Evolutionary conservation across 768 basidiomycete species (phyloP).

Genomic region (Trametes cubensis): DNA sequence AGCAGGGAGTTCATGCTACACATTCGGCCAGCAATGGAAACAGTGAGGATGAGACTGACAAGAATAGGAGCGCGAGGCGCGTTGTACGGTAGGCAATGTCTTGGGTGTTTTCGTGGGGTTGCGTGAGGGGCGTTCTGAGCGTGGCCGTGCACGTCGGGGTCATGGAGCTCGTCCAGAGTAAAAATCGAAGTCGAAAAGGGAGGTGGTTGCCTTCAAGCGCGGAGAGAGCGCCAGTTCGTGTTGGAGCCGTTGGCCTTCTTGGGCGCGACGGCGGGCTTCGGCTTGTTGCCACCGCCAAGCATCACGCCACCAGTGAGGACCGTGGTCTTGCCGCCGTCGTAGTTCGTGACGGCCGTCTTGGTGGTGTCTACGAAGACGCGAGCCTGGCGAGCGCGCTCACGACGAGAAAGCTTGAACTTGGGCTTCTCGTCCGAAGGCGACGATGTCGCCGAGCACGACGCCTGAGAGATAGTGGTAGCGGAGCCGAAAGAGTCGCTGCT

Average conservation of each 20-base stretch:
- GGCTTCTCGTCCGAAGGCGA: constrained; percentile 35
- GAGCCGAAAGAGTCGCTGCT: constrained; percentile 46
- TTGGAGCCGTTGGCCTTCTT: constrained; percentile 28
- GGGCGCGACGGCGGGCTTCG: constrained; percentile 34
- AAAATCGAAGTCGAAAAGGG: constrained; percentile 21
- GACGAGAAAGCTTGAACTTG: constrained; percentile 56
- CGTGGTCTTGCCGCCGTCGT: constrained; percentile 87
- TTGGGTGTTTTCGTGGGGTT: constrained; percentile 25
- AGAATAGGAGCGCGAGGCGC: constrained; percentile 21
- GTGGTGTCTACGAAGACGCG: constrained; percentile 74
- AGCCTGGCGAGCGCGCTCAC: constrained; percentile 68
- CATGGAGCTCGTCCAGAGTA: constrained; percentile 28
- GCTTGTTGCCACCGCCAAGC: constrained; percentile 55
- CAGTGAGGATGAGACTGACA: constrained; percentile 18
- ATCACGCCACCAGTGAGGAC: constrained; percentile 87
- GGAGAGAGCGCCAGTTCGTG: constrained; percentile 60
- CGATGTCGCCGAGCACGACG: constrained; percentile 31
- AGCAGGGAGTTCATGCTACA: constrained; percentile 32
- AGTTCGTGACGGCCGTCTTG: constrained; percentile 81
- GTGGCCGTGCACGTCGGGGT: constrained; percentile 23
- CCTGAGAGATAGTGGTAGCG: constrained; percentile 46
- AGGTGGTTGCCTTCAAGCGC: constrained; percentile 41
- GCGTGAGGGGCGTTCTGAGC: constrained; percentile 25
- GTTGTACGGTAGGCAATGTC: constrained; percentile 18
- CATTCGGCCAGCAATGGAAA: constrained; percentile 29